Base-by-base conservation (phyloP, 495 filamentous ascomycete genomes). In the Tuber magnatum region DNA sequence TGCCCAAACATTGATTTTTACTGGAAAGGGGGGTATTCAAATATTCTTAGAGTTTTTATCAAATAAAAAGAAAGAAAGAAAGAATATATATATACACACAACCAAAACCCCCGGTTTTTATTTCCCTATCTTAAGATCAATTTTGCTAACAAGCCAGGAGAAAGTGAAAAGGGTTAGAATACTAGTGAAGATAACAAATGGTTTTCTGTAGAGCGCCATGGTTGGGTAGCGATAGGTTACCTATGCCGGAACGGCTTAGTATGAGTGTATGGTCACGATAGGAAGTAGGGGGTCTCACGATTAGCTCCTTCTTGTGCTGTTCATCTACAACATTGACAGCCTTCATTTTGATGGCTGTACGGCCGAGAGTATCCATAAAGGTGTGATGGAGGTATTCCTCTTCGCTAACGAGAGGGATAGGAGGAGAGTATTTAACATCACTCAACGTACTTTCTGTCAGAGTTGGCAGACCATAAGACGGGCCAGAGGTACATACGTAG, bases 281-380 rank as follows among this genome's bases (percentile, higher is more conserved):
- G 39, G 75, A 48, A 46, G 41, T 39, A 77, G 20, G 18, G 3
- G 14, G 14, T 6, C 86, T 83, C 83, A 89, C 91, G 77, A 97
- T 84, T 9, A 98, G 83, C 75, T 94, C 90, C 48, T 90, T 89
- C 78, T 93, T 92, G 74, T 96, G 87, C 44, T 91, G 87, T 77
- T 97, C 95, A 75, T 99, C 95, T 0, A 94, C 92, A 75, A 99
- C 85, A 81, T 95, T 97, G 70, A 90, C 87, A 40, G 93, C 93
- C 72, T 89, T 91, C 77, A 99, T 88, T 74, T 88, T 91, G 70
- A 99, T 87, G 4, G 91, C 89, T 40, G 93, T 93, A 42, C 95
- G 92, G 76, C 95, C 95, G 43, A 93, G 83, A 1, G 96, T 99
- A 84, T 99, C 95, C 87, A 99, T 91, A 84, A 93, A 99, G 3